Evolutionary conservation across 345 rosid genomes (phyloP).

Genomic region (Ceriops tagal): DNA sequence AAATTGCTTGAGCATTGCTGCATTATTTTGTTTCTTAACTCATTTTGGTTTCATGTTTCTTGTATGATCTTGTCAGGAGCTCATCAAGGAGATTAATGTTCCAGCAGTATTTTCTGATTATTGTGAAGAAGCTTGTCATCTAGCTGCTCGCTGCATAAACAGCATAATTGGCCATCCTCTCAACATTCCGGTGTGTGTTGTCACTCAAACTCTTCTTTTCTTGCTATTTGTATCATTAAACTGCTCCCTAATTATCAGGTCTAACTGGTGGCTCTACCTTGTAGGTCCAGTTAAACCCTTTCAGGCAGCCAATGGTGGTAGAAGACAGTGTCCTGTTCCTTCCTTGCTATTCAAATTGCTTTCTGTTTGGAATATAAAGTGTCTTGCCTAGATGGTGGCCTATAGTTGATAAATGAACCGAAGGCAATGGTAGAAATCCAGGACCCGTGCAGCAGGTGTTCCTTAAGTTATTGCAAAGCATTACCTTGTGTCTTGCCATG

Average conservation of each 20-base stretch:
- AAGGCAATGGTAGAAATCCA: neutral
- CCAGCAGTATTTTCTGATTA: constrained; percentile 85
- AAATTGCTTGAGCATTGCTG: neutral
- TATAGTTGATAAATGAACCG: neutral
- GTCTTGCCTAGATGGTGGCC: neutral
- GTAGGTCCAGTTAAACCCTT: constrained; percentile 85
- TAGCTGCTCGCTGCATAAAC: constrained; percentile 63
- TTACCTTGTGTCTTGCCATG: too few relatives aligned
- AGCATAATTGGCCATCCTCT: constrained; percentile 48
- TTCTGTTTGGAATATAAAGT: constrained; percentile 59
- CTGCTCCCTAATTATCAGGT: neutral
- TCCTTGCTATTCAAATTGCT: constrained; percentile 94
- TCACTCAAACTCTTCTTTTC: constrained; percentile 1
- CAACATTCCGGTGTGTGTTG: constrained; percentile 45
- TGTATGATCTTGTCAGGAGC: constrained; percentile 45
- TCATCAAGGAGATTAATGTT: constrained; percentile 59
- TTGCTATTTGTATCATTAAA: neutral
- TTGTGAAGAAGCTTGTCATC: constrained; percentile 96
- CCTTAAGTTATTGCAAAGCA: too few relatives aligned
- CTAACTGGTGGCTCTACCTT: constrained; percentile 14
- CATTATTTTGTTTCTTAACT: neutral
- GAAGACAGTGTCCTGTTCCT: constrained; percentile 63
- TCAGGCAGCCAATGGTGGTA: constrained; percentile 89
- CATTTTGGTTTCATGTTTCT: constrained; percentile 1
- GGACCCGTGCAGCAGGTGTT: too few relatives aligned